These are phyloP conservation scores for Trichosporon sp. DNA, from an alignment of 1,284 basidiomycete species.

Conservation along the genomic window DNA sequence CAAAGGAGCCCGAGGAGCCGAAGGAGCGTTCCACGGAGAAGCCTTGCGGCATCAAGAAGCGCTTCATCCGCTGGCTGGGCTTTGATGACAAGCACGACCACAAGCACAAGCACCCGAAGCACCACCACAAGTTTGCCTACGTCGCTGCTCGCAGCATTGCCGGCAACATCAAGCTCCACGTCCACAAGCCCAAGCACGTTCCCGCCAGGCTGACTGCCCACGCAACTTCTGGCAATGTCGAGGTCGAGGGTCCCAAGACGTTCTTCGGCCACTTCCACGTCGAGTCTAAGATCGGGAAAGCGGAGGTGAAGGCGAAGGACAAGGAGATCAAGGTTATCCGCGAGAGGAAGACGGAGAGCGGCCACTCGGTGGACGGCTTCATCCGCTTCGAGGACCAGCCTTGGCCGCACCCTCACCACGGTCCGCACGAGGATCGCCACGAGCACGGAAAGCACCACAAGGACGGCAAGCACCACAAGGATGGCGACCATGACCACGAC, in stretches of 20 bases:
- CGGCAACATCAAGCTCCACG: slow-evolving; percentile 24
- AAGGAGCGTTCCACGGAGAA: neutral
- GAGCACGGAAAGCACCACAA: neutral
- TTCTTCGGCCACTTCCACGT: slow-evolving; percentile 32
- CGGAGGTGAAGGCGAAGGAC: slow-evolving; percentile 15
- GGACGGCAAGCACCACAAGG: neutral
- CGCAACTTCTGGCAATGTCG: slow-evolving; percentile 48
- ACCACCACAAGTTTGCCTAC: slow-evolving; percentile 12
- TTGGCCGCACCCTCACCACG: slow-evolving; percentile 3
- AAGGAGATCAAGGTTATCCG: slow-evolving; percentile 24
- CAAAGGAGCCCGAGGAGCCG: neutral
- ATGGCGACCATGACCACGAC: neutral
- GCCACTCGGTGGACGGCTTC: slow-evolving; percentile 25
- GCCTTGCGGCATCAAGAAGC: neutral
- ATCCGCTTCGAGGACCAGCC: slow-evolving; percentile 13
- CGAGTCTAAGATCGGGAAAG: slow-evolving; percentile 20
- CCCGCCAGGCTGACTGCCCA: slow-evolving; percentile 46
- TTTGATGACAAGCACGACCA: slow-evolving; percentile 15
- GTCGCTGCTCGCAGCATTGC: slow-evolving; percentile 28
- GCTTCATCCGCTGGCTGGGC: neutral
- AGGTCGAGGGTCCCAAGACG: slow-evolving; percentile 16
- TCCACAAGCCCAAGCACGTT: slow-evolving; percentile 26
- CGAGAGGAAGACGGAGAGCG: slow-evolving; percentile 19
- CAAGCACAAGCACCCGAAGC: slow-evolving; percentile 14
- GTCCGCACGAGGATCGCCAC: slow-evolving; percentile 2